These are phyloP conservation scores for Leccinum truebloodii DNA, from an alignment of 768 basidiomycete species.

Conservation along the genomic window DNA sequence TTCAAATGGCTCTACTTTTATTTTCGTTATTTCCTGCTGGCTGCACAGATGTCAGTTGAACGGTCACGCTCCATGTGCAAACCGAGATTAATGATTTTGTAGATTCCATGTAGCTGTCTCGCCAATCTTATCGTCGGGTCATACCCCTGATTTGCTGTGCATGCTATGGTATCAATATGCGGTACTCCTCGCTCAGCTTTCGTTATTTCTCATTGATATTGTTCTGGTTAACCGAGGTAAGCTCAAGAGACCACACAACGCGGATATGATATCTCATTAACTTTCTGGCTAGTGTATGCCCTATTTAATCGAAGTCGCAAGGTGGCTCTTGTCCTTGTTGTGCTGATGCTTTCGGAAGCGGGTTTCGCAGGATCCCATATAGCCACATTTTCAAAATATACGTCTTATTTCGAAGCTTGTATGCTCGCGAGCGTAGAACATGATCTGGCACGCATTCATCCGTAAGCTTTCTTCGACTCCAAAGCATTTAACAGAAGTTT, in stretches of 20 bases:
- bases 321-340: constrained; percentile 24
- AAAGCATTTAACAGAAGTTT: neutral
- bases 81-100: neutral
- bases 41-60: constrained; percentile 14
- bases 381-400: constrained; percentile 7
- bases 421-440: constrained; percentile 21
- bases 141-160: constrained; percentile 11
- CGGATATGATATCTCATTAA: neutral
- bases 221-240: constrained; percentile 29
- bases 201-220: constrained; percentile 20
- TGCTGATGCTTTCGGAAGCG: constrained; percentile 22
- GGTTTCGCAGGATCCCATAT: constrained; percentile 20
- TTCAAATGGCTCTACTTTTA: constrained; percentile 22
- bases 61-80: neutral
- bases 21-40: constrained; percentile 20
- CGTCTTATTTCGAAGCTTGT: constrained; percentile 19
- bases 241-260: neutral
- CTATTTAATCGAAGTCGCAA: constrained; percentile 37
- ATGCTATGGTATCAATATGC: constrained; percentile 13
- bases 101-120: constrained; percentile 15
- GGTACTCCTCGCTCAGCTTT: constrained; percentile 3
- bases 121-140: constrained; percentile 13
- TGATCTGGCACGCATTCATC: neutral
- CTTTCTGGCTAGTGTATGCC: constrained; percentile 16
- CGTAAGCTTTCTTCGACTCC: constrained; percentile 21